Percentiles rank a stretch among this genome's conserved stretches.
Conservation (phyloP, 108 stramenopile genomes). For the Pelagomonas calceolata region DNA sequence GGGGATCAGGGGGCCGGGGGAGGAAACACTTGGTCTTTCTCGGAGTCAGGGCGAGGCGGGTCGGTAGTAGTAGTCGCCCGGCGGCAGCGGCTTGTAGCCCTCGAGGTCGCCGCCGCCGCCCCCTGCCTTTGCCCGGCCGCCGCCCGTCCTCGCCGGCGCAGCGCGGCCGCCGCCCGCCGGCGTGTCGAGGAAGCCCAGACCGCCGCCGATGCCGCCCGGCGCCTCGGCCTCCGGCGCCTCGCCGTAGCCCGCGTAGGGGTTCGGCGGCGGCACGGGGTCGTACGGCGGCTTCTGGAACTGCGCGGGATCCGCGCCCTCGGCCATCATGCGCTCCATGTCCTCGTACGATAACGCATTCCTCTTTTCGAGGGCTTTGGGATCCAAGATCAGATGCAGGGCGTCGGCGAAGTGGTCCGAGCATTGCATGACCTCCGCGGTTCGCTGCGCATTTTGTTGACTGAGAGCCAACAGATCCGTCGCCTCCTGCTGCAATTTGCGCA, state of each 20-base stretch:
- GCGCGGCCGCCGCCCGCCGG: too few relatives aligned
- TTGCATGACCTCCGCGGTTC: not conserved
- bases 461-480: not conserved
- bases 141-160: too few relatives aligned
- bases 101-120: too few relatives aligned
- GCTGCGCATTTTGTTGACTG: not conserved
- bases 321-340: not conserved
- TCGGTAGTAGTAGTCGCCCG: slow-evolving; percentile 3
- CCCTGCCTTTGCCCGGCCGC: too few relatives aligned
- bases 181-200: too few relatives aligned
- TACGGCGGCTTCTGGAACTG: not conserved
- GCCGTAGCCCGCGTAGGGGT: too few relatives aligned
- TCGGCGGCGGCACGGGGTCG: not conserved
- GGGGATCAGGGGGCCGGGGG: too few relatives aligned
- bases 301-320: not conserved
- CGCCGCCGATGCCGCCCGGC: too few relatives aligned
- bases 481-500: too few relatives aligned
- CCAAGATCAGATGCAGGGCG: not conserved
- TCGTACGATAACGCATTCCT: not conserved
- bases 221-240: too few relatives aligned
- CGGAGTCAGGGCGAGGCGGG: slow-evolving; percentile 3
- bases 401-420: not conserved
- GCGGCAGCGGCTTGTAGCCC: too few relatives aligned
- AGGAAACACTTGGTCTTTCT: too few relatives aligned
- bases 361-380: not conserved